These are phyloP conservation scores for Acanthamoeba comandoni DNA, from an alignment of 208 protist genomes.

Conservation along the genomic window DNA sequence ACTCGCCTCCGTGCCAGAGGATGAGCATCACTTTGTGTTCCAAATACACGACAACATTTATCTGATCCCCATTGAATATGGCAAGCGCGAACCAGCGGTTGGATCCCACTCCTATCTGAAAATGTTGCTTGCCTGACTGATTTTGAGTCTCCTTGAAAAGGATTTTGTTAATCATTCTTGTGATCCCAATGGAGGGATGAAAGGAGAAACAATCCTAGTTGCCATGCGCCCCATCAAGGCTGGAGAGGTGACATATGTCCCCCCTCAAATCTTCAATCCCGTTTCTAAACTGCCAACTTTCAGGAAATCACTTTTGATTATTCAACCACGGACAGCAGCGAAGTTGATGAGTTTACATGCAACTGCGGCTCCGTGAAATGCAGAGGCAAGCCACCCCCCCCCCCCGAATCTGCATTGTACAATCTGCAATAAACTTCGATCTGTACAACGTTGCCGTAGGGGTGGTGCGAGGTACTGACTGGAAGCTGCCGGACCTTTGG, in stretches of 20 bases:
- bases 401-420: neutral
- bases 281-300: no score
- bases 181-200: conserved; percentile 29
- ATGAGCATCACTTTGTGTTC: conserved; percentile 62
- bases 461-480: conserved; percentile 65
- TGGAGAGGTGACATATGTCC: conserved; percentile 9
- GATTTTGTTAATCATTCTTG: conserved; percentile 70
- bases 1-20: conserved; percentile 21
- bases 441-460: neutral
- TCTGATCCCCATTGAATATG: conserved; percentile 65
- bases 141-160: neutral
- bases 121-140: no score
- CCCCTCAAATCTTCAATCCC: no score
- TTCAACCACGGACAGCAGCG: conserved; percentile 29
- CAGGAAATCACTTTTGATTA: conserved; percentile 71
- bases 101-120: neutral
- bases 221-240: conserved; percentile 35
- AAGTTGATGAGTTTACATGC: conserved; percentile 61
- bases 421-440: neutral
- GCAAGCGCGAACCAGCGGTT: conserved; percentile 47
- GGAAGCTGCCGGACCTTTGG: conserved; percentile 49
- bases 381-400: conserved; percentile 9
- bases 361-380: conserved; percentile 4
- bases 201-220: conserved; percentile 46
- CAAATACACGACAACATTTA: conserved; percentile 55